phyloP scores from a whole-genome alignment of 2,329 filamentous ascomycete genomes.

The Macrophomina pseudophaseolina region DNA sequence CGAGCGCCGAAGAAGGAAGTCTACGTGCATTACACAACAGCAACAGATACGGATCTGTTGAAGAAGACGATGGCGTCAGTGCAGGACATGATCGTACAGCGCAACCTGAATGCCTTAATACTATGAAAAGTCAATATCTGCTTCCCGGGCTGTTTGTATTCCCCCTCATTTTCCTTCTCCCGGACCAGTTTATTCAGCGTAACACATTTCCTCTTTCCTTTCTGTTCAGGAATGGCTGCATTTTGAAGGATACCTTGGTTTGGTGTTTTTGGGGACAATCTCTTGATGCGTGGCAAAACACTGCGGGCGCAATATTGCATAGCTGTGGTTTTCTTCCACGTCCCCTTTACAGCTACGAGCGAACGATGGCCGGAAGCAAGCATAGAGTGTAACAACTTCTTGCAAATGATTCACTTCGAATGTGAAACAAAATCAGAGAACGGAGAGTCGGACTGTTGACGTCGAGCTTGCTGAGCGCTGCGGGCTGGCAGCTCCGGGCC shows the following conservation, averaged over 20 bases:
- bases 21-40: constrained; percentile 59
- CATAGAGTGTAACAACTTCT: constrained; percentile 8
- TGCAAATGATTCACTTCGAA: constrained; percentile 8
- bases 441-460: constrained; percentile 7
- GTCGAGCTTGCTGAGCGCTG: background rate
- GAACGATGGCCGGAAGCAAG: constrained; percentile 17
- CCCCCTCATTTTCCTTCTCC: constrained; percentile 23
- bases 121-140: constrained; percentile 29
- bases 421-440: background rate
- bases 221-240: constrained; percentile 17
- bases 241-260: constrained; percentile 27
- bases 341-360: constrained; percentile 10
- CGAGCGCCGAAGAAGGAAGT: constrained; percentile 57
- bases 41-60: constrained; percentile 61
- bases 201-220: background rate
- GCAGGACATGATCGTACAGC: constrained; percentile 60
- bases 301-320: constrained; percentile 24
- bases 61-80: constrained; percentile 60
- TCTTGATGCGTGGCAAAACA: constrained; percentile 13
- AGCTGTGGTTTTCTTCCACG: constrained; percentile 21
- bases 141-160: background rate
- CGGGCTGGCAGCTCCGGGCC: background rate
- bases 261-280: constrained; percentile 21
- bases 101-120: constrained; percentile 57
- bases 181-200: constrained; percentile 4